Percentiles rank a stretch among this genome's conserved stretches.
phyloP scores from a whole-genome alignment of 2,329 filamentous ascomycete genomes.

The Phialophora verrucosa region DNA sequence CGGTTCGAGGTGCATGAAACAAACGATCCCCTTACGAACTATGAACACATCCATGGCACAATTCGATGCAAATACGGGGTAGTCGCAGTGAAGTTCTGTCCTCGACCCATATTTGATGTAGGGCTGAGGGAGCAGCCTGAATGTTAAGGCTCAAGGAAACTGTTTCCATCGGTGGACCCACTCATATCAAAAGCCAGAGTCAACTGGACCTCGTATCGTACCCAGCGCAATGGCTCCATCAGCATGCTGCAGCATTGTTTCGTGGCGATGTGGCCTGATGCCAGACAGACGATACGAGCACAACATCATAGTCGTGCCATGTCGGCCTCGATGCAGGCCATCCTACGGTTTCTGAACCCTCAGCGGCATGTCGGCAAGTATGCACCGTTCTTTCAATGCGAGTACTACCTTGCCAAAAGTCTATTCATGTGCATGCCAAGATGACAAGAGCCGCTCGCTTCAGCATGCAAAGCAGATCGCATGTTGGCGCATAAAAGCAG shows the following conservation, averaged over 20 bases:
- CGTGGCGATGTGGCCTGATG: constrained; percentile 6
- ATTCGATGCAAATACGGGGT: background rate
- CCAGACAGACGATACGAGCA: background rate
- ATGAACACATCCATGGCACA: background rate
- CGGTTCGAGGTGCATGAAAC: background rate
- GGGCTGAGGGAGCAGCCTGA: constrained; percentile 24
- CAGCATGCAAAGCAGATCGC: constrained; percentile 1
- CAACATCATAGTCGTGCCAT: background rate
- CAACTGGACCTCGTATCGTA: background rate
- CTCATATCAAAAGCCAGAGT: background rate
- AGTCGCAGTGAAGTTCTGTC: background rate
- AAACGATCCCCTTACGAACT: background rate
- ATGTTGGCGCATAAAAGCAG: background rate
- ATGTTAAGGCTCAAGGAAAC: constrained; percentile 28
- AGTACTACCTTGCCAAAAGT: background rate
- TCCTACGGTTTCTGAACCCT: background rate
- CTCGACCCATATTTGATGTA: background rate
- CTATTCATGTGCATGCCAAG: background rate
- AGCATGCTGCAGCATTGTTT: background rate
- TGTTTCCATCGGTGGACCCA: background rate
- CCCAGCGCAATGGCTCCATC: background rate
- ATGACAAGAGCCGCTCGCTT: background rate
- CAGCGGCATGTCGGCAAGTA: background rate
- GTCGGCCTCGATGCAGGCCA: background rate
- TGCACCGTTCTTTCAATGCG: background rate